These are phyloP conservation scores for Fusarium tjaetaba DNA, from an alignment of 2,329 filamentous ascomycete species.

Conservation along the genomic window DNA sequence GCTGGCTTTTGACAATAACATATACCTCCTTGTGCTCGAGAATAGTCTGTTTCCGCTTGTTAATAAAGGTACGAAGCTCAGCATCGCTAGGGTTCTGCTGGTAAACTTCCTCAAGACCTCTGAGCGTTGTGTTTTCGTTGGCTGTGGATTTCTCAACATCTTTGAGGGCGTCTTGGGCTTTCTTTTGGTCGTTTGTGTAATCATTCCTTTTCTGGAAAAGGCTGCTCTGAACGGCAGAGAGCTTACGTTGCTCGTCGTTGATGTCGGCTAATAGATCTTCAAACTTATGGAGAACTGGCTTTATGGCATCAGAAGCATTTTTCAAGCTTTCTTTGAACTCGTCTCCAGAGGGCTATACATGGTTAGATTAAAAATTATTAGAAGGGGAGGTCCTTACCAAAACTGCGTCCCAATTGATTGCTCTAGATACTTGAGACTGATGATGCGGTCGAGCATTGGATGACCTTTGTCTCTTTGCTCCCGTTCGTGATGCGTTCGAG, in stretches of 20 bases:
- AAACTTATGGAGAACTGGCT: neutral
- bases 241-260: neutral
- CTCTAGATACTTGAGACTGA: neutral
- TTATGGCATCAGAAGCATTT: neutral
- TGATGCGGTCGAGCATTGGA: neutral
- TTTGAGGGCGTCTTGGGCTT: neutral
- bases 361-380: neutral
- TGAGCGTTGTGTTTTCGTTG: neutral
- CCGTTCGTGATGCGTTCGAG: neutral
- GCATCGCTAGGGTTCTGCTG: neutral
- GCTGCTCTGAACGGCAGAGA: neutral
- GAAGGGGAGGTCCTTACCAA: neutral
- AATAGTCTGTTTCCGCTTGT: neutral
- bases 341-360: neutral
- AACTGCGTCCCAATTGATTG: neutral
- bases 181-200: neutral
- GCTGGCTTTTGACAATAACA: neutral
- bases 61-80: neutral
- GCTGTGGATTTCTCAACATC: neutral
- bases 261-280: neutral
- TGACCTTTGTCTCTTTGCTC: neutral
- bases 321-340: neutral
- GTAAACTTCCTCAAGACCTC: neutral
- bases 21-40: neutral
- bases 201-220: neutral